These are phyloP conservation scores for Colletotrichum spinosum DNA, from an alignment of 2,329 filamentous ascomycete species.

Conservation along the genomic window DNA sequence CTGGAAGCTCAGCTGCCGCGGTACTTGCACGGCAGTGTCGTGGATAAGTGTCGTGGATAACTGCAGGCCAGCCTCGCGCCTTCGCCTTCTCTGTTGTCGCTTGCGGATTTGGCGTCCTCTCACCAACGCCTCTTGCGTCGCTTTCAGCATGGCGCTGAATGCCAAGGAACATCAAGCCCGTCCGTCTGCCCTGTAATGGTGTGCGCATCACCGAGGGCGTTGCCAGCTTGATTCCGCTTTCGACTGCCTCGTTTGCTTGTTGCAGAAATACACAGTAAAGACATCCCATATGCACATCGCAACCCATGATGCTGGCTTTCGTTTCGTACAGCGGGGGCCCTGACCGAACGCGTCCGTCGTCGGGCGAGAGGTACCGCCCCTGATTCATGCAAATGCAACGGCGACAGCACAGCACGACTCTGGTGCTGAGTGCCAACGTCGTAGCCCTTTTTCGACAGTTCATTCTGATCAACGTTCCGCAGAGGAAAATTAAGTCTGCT, in stretches of 20 bases:
- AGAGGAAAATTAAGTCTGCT: constrained; percentile 19
- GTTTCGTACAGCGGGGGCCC: constrained; percentile 27
- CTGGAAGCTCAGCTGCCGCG: not conserved
- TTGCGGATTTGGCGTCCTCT: constrained; percentile 21
- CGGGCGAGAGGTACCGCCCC: constrained; percentile 14
- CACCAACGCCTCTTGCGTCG: constrained; percentile 19
- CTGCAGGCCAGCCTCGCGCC: constrained; percentile 8
- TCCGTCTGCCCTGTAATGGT: constrained; percentile 7
- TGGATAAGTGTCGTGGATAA: not conserved
- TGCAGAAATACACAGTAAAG: constrained; percentile 3
- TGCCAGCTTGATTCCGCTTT: constrained; percentile 28
- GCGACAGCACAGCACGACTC: constrained; percentile 15
- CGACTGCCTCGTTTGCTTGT: constrained; percentile 9
- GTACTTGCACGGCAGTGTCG: no score
- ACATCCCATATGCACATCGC: constrained; percentile 23
- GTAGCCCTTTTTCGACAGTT: constrained; percentile 1
- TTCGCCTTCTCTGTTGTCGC: constrained; percentile 8
- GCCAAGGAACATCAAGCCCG: constrained; percentile 15
- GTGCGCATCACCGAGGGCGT: constrained; percentile 4
- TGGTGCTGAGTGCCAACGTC: not conserved
- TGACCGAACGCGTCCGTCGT: constrained; percentile 22
- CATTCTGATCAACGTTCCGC: constrained; percentile 25
- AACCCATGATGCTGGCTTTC: constrained; percentile 32
- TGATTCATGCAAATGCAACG: constrained; percentile 35
- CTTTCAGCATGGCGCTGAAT: constrained; percentile 27